Evolutionary conservation across 2,329 filamentous ascomycete species (phyloP), one percentile per base, ranked within the genome.

Genomic region (Trichoderma asperellum): DNA sequence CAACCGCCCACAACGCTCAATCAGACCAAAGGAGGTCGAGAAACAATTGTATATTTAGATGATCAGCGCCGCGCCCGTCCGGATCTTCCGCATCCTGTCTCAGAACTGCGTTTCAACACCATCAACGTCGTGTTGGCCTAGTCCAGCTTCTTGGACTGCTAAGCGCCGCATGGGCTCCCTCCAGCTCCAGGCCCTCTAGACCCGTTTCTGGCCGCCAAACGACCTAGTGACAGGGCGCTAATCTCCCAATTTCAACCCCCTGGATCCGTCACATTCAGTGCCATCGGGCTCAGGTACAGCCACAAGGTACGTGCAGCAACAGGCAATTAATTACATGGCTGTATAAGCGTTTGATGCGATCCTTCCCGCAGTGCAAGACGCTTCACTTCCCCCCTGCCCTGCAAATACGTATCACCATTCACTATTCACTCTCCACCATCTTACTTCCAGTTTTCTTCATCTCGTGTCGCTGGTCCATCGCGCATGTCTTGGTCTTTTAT

Each of bases 161-260:
- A 60, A 60, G 58, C 58, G 58, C 58, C 6, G 58, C 58, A 60
- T 32, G 58, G 58, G 58, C 37, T 60, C 37, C 58, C 58, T 60
- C 58, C 58, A 60, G 58, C 58, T 60, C 58, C 58, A 60, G 58
- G 37, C 58, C 35, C 18, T 43, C 18, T 40, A 43, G 32, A 32
- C 32, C 32, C 32, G 7, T 8, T 32, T 32, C 32, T 32, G 7
- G 43, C 37, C 24, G 27, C 37, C 16, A 24, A 24, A 11, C 43
- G 18, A 10, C 47, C 21, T 49, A 24, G 47, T 49, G 10, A 12
- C 47, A 10, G 10, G 24, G 47, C 47, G 47, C 47, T 49, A 49
- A 49, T 47, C 58, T 47, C 27, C 58, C 43, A 43, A 60, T 60
- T 60, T 47, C 43, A 29, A 21, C 47, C 47, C 32, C 47, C 47